These are phyloP conservation scores for Sorghum bicolor DNA, from an alignment of 176 grass and related monocot genomes.

Conservation along the genomic window Sorghum_bicolor_NCBIv3 NC_012873.2:62846001-62846500, in stretches of 20 bases:
- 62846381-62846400: constrained; percentile 45
- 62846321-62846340: constrained; percentile 72
- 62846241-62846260: constrained; percentile 30
- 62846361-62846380: constrained; percentile 77
- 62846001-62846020: neutral
- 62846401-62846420: neutral
- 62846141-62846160: neutral
- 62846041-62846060: neutral
- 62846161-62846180: neutral
- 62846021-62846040: neutral
- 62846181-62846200: neutral
- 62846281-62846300: constrained; percentile 56
- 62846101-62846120: neutral
- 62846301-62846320: constrained; percentile 55
- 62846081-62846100: neutral
- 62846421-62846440: neutral
- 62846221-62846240: constrained; percentile 28
- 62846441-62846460: neutral
- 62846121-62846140: neutral
- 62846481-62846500: constrained; percentile 60
- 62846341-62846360: constrained; percentile 82
- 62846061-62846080: neutral
- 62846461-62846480: neutral
- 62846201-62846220: neutral
- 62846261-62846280: constrained; percentile 58